phyloP scores from a whole-genome alignment of 2,329 filamentous ascomycete species.

The Onygenales sp. region DNA sequence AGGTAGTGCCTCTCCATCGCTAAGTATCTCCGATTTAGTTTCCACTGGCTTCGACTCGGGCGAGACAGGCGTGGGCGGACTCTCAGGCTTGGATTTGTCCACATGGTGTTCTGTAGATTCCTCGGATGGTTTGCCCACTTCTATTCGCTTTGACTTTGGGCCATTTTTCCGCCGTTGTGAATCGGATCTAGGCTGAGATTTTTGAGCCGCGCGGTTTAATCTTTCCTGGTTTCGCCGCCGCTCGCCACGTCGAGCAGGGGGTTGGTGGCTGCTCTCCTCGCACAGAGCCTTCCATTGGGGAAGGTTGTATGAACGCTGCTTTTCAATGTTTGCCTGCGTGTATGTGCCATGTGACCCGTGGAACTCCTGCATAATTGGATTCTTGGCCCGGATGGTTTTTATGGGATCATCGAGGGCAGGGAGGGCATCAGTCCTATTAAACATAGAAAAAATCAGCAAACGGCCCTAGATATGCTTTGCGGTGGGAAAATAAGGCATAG shows the following conservation, averaged over 20 bases:
- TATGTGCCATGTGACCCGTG: slow-evolving; percentile 93
- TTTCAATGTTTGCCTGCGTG: slow-evolving; percentile 93
- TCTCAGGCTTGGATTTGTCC: slow-evolving; percentile 32
- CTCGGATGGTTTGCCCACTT: slow-evolving; percentile 32
- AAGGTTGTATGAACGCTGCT: slow-evolving; percentile 90
- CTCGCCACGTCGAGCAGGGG: slow-evolving; percentile 74
- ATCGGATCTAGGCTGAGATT: slow-evolving; percentile 28
- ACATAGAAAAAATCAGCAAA: neutral
- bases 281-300: slow-evolving; percentile 93
- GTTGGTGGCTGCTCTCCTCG: slow-evolving; percentile 91
- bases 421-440: slow-evolving; percentile 54
- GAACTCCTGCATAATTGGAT: slow-evolving; percentile 97
- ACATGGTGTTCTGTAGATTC: slow-evolving; percentile 26
- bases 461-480: no score
- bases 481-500: no score
- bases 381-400: slow-evolving; percentile 86
- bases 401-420: slow-evolving; percentile 73
- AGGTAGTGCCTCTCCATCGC: slow-evolving; percentile 33
- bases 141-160: slow-evolving; percentile 26
- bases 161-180: slow-evolving; percentile 37
- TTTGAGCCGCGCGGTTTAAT: slow-evolving; percentile 27
- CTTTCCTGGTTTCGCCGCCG: slow-evolving; percentile 41
- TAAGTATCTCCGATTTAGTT: slow-evolving; percentile 47
- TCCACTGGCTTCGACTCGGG: slow-evolving; percentile 43
- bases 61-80: slow-evolving; percentile 46